Evolutionary conservation across 768 basidiomycete genomes (phyloP).

Genomic region (Psilocybe cyanescens): DNA sequence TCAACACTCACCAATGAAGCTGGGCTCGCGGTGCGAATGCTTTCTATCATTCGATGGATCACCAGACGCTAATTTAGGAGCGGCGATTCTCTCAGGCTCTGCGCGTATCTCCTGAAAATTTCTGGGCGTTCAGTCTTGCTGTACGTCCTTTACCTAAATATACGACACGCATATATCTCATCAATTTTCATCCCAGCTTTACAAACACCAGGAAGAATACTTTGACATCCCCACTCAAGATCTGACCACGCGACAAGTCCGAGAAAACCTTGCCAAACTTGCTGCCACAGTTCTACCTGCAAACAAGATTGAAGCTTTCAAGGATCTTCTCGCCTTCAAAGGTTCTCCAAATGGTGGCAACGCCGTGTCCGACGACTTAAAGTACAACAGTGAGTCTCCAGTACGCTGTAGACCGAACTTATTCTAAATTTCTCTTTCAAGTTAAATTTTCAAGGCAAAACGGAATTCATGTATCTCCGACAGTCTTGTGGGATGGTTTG

Average conservation of each 20-base stretch:
- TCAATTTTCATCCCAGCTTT: constrained; percentile 52
- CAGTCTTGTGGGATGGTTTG: constrained; percentile 77
- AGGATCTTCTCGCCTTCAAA: constrained; percentile 66
- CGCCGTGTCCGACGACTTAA: constrained; percentile 84
- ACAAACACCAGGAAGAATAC: constrained; percentile 76
- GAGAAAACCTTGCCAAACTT: constrained; percentile 70
- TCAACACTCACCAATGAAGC: constrained; percentile 84
- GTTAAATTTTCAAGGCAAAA: constrained; percentile 94
- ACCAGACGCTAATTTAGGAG: neutral
- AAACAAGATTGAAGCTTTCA: constrained; percentile 54
- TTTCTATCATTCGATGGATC: neutral
- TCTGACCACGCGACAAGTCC: constrained; percentile 71
- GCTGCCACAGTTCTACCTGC: constrained; percentile 57
- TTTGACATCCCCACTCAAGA: constrained; percentile 76
- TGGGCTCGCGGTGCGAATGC: constrained; percentile 65
- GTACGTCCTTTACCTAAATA: constrained; percentile 38
- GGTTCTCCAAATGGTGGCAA: constrained; percentile 75
- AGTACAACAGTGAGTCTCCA: constrained; percentile 75
- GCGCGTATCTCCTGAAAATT: constrained; percentile 71
- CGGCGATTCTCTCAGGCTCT: constrained; percentile 55
- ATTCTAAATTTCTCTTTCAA: constrained; percentile 26
- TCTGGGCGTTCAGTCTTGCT: constrained; percentile 76
- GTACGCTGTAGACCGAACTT: neutral
- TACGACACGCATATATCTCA: neutral
- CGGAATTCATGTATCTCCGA: constrained; percentile 89